Percentiles rank a stretch among this genome's conserved stretches.
Conservation (phyloP, 352 stramenopile genomes). For the Phytophthora foliorum region DNA sequence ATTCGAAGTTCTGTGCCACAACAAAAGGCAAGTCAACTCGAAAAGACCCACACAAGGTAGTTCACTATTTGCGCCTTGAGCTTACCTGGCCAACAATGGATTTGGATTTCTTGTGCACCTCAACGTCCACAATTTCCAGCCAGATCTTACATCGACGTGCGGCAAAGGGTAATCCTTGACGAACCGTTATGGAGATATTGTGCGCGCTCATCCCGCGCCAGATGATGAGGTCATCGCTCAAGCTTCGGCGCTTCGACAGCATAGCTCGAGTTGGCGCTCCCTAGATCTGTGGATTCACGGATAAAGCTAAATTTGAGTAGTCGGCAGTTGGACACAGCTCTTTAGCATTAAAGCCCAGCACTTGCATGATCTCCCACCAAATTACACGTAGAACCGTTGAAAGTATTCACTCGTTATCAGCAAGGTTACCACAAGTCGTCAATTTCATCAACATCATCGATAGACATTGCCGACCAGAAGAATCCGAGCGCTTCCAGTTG, state of each 20-base stretch:
- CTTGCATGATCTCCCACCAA: too few relatives aligned
- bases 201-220: slow-evolving; percentile 64
- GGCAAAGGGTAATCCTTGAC: slow-evolving; percentile 45
- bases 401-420: background rate
- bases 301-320: slow-evolving; percentile 17
- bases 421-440: background rate
- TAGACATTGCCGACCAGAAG: slow-evolving; percentile 44
- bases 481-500: slow-evolving; percentile 61
- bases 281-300: slow-evolving; percentile 1
- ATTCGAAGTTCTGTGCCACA: slow-evolving; percentile 46
- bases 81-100: slow-evolving; percentile 53
- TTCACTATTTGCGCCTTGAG: background rate
- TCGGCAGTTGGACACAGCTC: background rate
- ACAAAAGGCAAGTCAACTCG: background rate
- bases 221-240: slow-evolving; percentile 68
- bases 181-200: slow-evolving; percentile 55
- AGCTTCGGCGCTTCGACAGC: slow-evolving; percentile 57
- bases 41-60: background rate
- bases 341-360: too few relatives aligned
- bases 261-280: slow-evolving; percentile 23
- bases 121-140: slow-evolving; percentile 58
- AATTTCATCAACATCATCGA: slow-evolving; percentile 6
- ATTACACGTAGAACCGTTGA: background rate
- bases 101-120: slow-evolving; percentile 60
- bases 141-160: slow-evolving; percentile 54